Base-by-base conservation (phyloP, 768 basidiomycete species). In the Tephrocybe sp. region DNA sequence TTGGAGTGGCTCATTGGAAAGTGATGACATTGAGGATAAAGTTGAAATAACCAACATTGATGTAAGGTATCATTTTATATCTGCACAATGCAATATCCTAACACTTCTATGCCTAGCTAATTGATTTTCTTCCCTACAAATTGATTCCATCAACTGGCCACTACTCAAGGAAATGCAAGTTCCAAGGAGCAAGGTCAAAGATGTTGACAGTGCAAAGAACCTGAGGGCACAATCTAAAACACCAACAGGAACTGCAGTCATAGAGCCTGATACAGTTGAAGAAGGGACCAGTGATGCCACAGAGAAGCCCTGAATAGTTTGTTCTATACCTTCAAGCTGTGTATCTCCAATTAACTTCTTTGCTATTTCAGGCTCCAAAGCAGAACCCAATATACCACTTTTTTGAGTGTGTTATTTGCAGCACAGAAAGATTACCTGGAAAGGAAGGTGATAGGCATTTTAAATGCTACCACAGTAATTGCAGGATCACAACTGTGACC, bases 401-500 rank as follows among this genome's bases (percentile, higher is more conserved):
- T 17, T 48, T 48, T 30, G 46, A 48, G 36, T 1, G 21, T 28
- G 46, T 48, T 15, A 2, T 15, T 11, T 38, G 24, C 12, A 11
- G 7, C 1, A 25, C 46, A 12, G n/a, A 36, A 25, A 36, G 34
- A 9, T 11, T 14, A 4, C n/a, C 7, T 4, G 46, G 46, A n/a
- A 39, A 37, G 0, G 10, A n/a, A 3, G 41, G 50, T n/a, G 50
- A 50, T 12, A 51, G 18, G 43, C 42, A 51, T 14, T 51, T 23
- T 21, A 50, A 20, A 33, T 53, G 45, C 18, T 53, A 30, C 26
- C 52, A 53, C 30, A 24, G 46, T 18, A 41, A 36, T 36, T 3
- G 12, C 12, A 53, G 48, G 41, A 44, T 48, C 5, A 28, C 25
- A 17, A 48, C 34, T 3, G 36, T 53, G 23, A 53, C n/a, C 25